phyloP scores from a whole-genome alignment of 202 grass and related monocot genomes.

The Musa balbisiana region DNA sequence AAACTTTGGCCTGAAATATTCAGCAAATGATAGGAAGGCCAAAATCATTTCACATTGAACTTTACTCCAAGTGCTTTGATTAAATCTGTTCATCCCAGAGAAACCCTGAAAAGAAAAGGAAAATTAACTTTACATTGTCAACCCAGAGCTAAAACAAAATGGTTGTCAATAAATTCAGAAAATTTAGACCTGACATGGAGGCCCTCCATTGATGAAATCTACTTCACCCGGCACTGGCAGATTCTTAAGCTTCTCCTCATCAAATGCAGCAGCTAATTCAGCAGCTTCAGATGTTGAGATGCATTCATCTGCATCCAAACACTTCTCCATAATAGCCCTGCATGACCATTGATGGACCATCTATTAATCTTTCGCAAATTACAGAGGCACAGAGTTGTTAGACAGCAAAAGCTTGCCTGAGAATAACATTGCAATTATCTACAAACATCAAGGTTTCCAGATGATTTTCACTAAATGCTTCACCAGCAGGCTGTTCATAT shows the following conservation, averaged over 20 bases:
- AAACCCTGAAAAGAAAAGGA: conserved; percentile 50
- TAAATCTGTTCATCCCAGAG: conserved; percentile 98
- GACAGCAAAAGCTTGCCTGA: conserved; percentile 40
- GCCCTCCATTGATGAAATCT: conserved; percentile 98
- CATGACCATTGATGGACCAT: conserved; percentile 5
- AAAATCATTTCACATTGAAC: conserved; percentile 99
- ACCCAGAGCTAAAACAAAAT: not conserved
- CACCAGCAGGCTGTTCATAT: conserved; percentile 88
- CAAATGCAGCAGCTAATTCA: conserved; percentile 62
- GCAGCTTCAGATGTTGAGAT: conserved; percentile 88
- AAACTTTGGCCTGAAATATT: conserved; percentile 88
- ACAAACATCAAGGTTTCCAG: conserved; percentile 72
- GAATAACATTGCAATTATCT: conserved; percentile 96
- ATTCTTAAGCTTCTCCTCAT: conserved; percentile 70
- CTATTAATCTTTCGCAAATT: not conserved
- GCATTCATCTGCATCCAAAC: conserved; percentile 80
- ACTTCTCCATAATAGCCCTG: conserved; percentile 99
- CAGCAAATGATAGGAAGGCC: conserved; percentile 90
- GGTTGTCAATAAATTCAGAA: conserved; percentile 23
- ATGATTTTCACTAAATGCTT: conserved; percentile 91
- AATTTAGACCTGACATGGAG: conserved; percentile 79
- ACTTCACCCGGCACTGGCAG: conserved; percentile 90
- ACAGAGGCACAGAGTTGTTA: not conserved
- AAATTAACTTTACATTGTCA: not conserved
- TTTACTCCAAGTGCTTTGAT: conserved; percentile 96